Base-by-base conservation (phyloP, 192 early-diverging fungal genomes). In the Dissophora ornata region DNA sequence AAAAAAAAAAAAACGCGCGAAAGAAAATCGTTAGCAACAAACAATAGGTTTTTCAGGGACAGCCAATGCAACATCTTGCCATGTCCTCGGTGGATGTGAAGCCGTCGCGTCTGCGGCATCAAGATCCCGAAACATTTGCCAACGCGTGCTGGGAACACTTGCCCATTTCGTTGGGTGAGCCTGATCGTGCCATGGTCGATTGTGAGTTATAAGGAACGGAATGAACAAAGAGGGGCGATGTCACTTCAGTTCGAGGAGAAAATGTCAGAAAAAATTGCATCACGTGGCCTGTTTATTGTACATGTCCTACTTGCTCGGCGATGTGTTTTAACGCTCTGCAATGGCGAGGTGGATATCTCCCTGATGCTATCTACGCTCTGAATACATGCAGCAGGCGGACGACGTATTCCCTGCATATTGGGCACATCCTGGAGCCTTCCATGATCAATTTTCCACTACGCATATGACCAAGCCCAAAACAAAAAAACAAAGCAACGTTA, bases 341-440 rank as follows among this genome's bases (percentile, higher is more conserved):
- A n/a, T n/a, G n/a, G n/a, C n/a, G n/a, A n/a, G n/a, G n/a, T n/a
- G n/a, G n/a, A n/a, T n/a, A n/a, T n/a, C n/a, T n/a, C n/a, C n/a
- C n/a, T n/a, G n/a, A n/a, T n/a, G n/a, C 29, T 10, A 12, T 45
- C 62, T 85, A 91, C 5, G 89, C 84, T 34, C 89, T 79, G 68
- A 92, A 93, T 3, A 91, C 90, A 71, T 88, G 89, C 15, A 93
- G 81, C 19, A 92, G 62, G 36, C 83, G 84, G 18, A 86, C 64
- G 26, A 93, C 91, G 25, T 86, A 84, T 41, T 90, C 91, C 30
- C 92, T 65, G 56, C 93, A 95, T 50, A 95, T 95, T 22, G 93
- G 93, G 77, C 93, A 95, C 81, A 93, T 90, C 54, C 88, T 88
- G 18, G 85, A 84, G 33, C 83, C 80, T 24, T 81, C 80, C 64